A percentile compares a stretch with the other conserved stretches of the same genome.
These are phyloP conservation scores for Lyophyllum semitale DNA, from an alignment of 768 basidiomycete species.

Conservation along the genomic window DNA sequence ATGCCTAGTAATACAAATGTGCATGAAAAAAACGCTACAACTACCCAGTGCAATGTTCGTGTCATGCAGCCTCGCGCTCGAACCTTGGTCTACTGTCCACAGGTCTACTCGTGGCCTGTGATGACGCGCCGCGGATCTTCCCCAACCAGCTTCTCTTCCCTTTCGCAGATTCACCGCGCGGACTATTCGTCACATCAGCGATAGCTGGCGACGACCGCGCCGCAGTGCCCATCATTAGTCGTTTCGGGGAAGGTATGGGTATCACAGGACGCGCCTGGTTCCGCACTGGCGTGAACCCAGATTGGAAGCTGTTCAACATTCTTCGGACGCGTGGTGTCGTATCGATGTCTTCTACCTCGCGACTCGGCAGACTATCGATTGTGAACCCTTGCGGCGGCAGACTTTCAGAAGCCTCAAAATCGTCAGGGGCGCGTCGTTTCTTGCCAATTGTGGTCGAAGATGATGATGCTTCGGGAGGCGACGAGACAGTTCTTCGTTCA, in stretches of 20 bases:
- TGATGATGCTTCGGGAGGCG: conserved; percentile 25
- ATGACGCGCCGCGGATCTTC: conserved; percentile 58
- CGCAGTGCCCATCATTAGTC: conserved; percentile 27
- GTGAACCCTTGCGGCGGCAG: conserved; percentile 70
- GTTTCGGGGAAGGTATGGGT: conserved; percentile 52
- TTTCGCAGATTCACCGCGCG: conserved; percentile 45
- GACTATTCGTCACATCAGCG: conserved; percentile 71
- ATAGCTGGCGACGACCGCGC: conserved; percentile 39
- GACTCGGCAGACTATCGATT: conserved; percentile 49
- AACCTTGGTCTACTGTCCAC: conserved; percentile 17
- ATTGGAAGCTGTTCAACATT: conserved; percentile 55
- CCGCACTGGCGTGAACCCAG: conserved; percentile 76
- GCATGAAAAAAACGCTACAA: conserved; percentile 19
- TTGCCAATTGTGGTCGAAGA: conserved; percentile 53
- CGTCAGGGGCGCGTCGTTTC: conserved; percentile 78
- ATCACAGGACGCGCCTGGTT: conserved; percentile 44
- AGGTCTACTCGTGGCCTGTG: conserved; percentile 25
- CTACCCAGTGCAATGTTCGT: conserved; percentile 17
- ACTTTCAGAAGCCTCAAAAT: conserved; percentile 59
- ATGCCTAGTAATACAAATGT: conserved; percentile 33
- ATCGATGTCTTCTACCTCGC: conserved; percentile 29
- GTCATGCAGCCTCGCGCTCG: conserved; percentile 17
- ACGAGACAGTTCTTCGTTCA: conserved; percentile 33
- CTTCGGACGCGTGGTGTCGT: conserved; percentile 66
- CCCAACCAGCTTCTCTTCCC: conserved; percentile 72